Base-by-base conservation (phyloP, 176 grass and related monocot genomes). In the sorghum (Sorghum bicolor) region DNA sequence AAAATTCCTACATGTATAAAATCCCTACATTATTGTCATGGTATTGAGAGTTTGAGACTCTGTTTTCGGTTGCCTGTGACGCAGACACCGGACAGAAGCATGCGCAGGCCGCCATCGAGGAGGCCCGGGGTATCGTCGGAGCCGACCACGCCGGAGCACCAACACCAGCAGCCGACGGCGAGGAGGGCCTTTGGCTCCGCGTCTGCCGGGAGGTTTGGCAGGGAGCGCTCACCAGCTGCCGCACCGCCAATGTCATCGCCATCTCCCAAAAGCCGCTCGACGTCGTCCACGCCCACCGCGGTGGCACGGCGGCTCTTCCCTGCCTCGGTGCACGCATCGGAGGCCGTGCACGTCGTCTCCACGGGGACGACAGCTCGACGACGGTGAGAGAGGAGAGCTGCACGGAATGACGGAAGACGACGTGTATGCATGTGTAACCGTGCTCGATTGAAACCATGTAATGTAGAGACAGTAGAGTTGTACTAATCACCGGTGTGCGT, bases 81-180 rank as follows among this genome's bases (percentile, higher is more conserved):
- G 30, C 87, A 89, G 87, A 45, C 76, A 43, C 75, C 57, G 7
- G 82, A 89, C 22, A 84, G 82, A 67, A 75, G 47, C 58, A 28
- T 85, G 47, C 82, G 82, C 62, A 67, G 41, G 62, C 28, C 62
- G 2, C 6, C 50, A 16, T 34, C 29, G 5, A 75, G 87, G 74
- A 80, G 48, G 50, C 24, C 30, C 1, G 76, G 70, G 6, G 36
- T 48, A 1, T 75, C 48, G 8, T 80, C 82, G 17, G 82, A 75
- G 69, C 76, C 87, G 3, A 76, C 82, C 38, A 85, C 87, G 1
- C 87, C 87, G 24, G 87, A 84, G 87, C 74, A 72, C 63, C 64
- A 78, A 4, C 86, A 52, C 11, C 81, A 67, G 15, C 75, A 7
- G 8, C 20, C 31, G n/a, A 17, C 24, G 1, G 39, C 64, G 24